Base-by-base conservation (phyloP, 129 eudicot genomes). In the Dittrichia graveolens region DNA sequence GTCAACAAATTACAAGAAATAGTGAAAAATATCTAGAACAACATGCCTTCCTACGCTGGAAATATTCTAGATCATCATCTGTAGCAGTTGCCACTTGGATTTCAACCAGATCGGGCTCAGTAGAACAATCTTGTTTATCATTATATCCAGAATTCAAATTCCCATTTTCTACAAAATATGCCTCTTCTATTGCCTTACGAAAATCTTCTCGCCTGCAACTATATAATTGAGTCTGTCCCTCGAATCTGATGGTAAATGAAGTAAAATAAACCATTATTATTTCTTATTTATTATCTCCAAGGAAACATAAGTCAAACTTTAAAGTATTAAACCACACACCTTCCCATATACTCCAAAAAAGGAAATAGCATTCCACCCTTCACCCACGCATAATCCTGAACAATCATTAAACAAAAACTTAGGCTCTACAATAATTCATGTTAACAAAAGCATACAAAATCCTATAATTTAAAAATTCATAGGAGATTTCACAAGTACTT, bases 331-430 rank as follows among this genome's bases (percentile, higher is more conserved):
- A 69, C 54, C 50, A 68, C 79, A 66, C 52, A 92, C 99, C 96
- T 86, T 57, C 83, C 90, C 82, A 81, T 78, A 75, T 85, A 91
- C 79, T 95, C 90, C 67, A 72, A 71, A 65, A 95, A 95, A 0
- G 99, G 99, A 66, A 84, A 95, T 19, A 91, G 73, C 97, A 88
- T 86, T 68, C 96, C 97, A 54, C 87, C 86, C 76, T 88, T 95
- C 61, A 95, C 87, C 99, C 99, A 95, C 55, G 88, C 95, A 81
- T 95, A 95, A 77, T 95, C 99, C 99, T 95, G 84, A 74, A 44
- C 43, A 63, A 68, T n/a, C 47, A 75, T 34, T 19, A 78, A 9
- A 67, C 15, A 42, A 52, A 49, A 63, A 10, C 3, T n/a, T n/a
- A n/a, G n/a, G n/a, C n/a, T n/a, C n/a, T n/a, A n/a, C n/a, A n/a